Percentiles rank a stretch among this genome's conserved stretches.
These are phyloP conservation scores for Musa acuminata DNA, from an alignment of 176 grass and related monocot species.

Conservation along the genomic window DNA sequence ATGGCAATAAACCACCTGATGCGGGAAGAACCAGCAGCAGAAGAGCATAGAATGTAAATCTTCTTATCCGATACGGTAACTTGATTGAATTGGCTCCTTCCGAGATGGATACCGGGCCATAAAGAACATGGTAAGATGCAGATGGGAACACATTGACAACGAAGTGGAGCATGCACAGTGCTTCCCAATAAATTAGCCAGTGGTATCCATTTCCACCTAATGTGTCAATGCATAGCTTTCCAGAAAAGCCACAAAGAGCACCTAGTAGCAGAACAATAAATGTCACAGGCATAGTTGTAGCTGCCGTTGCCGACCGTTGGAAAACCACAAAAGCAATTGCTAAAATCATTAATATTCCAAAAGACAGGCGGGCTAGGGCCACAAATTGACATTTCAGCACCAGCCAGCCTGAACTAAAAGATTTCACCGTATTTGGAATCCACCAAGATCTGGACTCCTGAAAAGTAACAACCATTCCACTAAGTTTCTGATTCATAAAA, in stretches of 20 bases:
- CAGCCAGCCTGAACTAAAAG: conserved; percentile 50
- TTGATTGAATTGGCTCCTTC: conserved; percentile 17
- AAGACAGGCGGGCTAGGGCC: conserved; percentile 49
- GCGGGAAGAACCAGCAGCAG: conserved; percentile 54
- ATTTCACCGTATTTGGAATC: conserved; percentile 63
- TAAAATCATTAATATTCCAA: conserved; percentile 84
- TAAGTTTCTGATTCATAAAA: neutral
- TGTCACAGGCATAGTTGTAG: conserved; percentile 76
- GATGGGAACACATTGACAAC: conserved; percentile 67
- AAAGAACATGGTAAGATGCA: conserved; percentile 42
- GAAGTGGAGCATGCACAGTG: conserved; percentile 64
- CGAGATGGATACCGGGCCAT: conserved; percentile 48
- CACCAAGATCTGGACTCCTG: conserved; percentile 86
- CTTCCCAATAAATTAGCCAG: conserved; percentile 83
- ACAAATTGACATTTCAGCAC: conserved; percentile 66
- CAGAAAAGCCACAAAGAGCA: conserved; percentile 61
- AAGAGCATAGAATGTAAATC: conserved; percentile 53
- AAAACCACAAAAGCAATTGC: conserved; percentile 54
- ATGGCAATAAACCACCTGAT: conserved; percentile 67
- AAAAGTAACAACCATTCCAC: conserved; percentile 1
- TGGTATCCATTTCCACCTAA: conserved; percentile 54
- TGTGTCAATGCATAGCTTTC: conserved; percentile 67
- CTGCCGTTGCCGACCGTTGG: conserved; percentile 41
- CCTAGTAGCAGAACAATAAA: conserved; percentile 67
- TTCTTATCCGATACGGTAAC: conserved; percentile 50